Conservation (phyloP, 129 eudicot genomes). For the Arctium lappa region DNA sequence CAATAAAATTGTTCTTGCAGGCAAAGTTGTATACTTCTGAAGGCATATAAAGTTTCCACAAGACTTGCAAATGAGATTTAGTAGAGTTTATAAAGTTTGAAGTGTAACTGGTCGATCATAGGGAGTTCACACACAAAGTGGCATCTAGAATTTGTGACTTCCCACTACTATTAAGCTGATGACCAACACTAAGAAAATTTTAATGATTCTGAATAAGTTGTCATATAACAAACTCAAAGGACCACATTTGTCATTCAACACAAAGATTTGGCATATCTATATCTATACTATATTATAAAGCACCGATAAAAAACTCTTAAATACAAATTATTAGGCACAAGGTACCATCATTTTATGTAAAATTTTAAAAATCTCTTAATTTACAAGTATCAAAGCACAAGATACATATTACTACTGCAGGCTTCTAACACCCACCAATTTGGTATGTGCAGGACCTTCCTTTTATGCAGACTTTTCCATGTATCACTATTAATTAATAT, state of each 20-base stretch:
- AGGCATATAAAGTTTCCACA: slow-evolving; percentile 4
- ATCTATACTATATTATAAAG: not conserved
- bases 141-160: slow-evolving; percentile 4
- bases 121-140: slow-evolving; percentile 1
- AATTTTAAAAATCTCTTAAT: too few relatives aligned
- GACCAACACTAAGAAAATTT: slow-evolving; percentile 8
- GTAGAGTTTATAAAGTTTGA: not conserved
- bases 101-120: not conserved
- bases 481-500: too few relatives aligned
- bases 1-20: not conserved
- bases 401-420: too few relatives aligned
- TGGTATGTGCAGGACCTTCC: too few relatives aligned
- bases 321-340: too few relatives aligned
- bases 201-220: slow-evolving; percentile 12
- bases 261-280: slow-evolving; percentile 7
- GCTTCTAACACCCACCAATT: too few relatives aligned
- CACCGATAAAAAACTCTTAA: too few relatives aligned
- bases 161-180: slow-evolving; percentile 10
- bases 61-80: not conserved
- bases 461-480: too few relatives aligned
- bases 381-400: too few relatives aligned
- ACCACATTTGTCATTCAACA: slow-evolving; percentile 13
- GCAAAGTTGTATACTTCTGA: not conserved
- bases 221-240: slow-evolving; percentile 33
- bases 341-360: too few relatives aligned